Evolutionary conservation across 1,139 yeast species (phyloP).

Genomic region (Taphrina wiesneri): DNA sequence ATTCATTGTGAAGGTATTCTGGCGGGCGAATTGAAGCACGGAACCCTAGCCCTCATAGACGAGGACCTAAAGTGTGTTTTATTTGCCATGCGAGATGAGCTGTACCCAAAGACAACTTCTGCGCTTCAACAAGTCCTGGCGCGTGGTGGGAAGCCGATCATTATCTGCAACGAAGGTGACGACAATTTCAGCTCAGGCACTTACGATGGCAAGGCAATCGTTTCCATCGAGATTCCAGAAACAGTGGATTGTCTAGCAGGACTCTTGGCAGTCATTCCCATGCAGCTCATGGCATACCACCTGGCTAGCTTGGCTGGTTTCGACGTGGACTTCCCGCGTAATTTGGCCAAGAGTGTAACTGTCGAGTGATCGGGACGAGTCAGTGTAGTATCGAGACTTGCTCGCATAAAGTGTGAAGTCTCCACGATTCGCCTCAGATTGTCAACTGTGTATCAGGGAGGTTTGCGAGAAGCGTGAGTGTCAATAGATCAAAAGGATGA

Average conservation of each 20-base stretch:
- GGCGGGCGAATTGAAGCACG: constrained; percentile 98
- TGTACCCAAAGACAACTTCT: constrained; percentile 93
- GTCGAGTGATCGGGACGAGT: constrained; percentile 59
- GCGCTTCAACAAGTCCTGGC: constrained; percentile 97
- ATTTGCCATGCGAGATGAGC: constrained; percentile 94
- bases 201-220: constrained; percentile 45
- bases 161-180: constrained; percentile 89
- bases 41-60: constrained; percentile 95
- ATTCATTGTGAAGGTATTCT: constrained; percentile 99
- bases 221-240: constrained; percentile 80
- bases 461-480: too few species aligned
- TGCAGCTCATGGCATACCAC: constrained; percentile 97
- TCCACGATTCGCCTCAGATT: too few species aligned
- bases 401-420: too few species aligned
- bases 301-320: constrained; percentile 92
- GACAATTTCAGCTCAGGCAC: constrained; percentile 47
- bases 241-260: constrained; percentile 99
- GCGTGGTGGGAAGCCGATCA: constrained; percentile 94
- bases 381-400: too few species aligned
- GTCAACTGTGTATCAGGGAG: too few species aligned
- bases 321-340: constrained; percentile 98
- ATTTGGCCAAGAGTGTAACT: constrained; percentile 96
- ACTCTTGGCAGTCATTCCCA: constrained; percentile 85
- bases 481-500: too few species aligned
- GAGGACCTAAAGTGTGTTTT: constrained; percentile 91